Base-by-base conservation (phyloP, 768 basidiomycete genomes). In the Lactarius indigo region DNA sequence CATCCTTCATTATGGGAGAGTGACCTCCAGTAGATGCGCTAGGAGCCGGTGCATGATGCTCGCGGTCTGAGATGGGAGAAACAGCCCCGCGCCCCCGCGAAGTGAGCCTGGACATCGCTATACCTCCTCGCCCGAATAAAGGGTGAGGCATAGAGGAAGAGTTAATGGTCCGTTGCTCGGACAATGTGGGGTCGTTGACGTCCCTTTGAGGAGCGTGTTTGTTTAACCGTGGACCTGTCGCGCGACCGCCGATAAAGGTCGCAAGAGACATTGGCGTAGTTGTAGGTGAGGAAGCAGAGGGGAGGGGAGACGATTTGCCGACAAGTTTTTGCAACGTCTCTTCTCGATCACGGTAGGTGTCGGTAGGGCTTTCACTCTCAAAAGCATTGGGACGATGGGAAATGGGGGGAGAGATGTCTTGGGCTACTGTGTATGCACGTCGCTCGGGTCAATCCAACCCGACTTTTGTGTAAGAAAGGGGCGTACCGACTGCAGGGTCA, bases 191-290 rank as follows among this genome's bases (percentile, higher is more conserved):
- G 71, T 87, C 84, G 72, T 85, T 79, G 12, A 82, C 81, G 76
- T 93, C 85, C 70, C 80, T 80, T 73, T 93, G 92, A 5, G 91
- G 87, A 20, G 87, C 85, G 71, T 87, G 90, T 64, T 81, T 84
- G 69, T 84, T 92, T 52, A 94, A 81, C 42, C 88, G 82, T 4
- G 91, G 91, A 28, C 90, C 92, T 52, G 85, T 83, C 17, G 87
- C 91, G 31, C 81, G 84, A 8, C 92, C 91, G 42, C 92, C 92
- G 70, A 93, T 93, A 74, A 93, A 91, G 2, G 88, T 83, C 0
- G 92, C 91, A 31, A 93, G 82, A 2, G 92, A 94, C 10, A 89
- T 86, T 13, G 86, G 79, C 50, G 83, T 79, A 3, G 81, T 68
- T 60, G 59, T 35, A 20, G 70, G 54, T 58, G 41, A 50, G 23